Percentiles rank a stretch among this genome's conserved stretches.
Evolutionary conservation across 768 basidiomycete genomes (phyloP).

Genomic region (Psilocybe tampanensis): DNA sequence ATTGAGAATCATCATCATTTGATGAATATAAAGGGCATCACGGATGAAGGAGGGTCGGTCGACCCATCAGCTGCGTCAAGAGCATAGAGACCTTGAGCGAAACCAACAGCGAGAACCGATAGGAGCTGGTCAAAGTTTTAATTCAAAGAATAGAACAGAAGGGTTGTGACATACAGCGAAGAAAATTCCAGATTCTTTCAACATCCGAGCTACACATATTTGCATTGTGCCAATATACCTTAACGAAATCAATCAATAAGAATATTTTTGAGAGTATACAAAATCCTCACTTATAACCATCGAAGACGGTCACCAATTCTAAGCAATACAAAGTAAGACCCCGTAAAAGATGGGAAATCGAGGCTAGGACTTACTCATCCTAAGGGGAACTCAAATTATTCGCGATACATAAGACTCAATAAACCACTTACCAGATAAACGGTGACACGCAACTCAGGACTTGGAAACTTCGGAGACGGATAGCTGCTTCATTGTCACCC

Average conservation of each 20-base stretch:
- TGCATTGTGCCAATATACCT: slow-evolving; percentile 93
- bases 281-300: slow-evolving; percentile 70
- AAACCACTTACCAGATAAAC: slow-evolving; percentile 72
- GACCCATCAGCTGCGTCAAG: slow-evolving; percentile 89
- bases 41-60: slow-evolving; percentile 51
- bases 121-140: slow-evolving; percentile 53
- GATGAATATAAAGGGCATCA: slow-evolving; percentile 25
- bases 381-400: slow-evolving; percentile 24
- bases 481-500: slow-evolving; percentile 33
- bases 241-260: slow-evolving; percentile 1
- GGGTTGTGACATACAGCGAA: slow-evolving; percentile 62
- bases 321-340: slow-evolving; percentile 1
- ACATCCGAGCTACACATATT: slow-evolving; percentile 90
- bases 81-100: slow-evolving; percentile 86
- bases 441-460: slow-evolving; percentile 87
- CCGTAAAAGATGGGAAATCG: background rate
- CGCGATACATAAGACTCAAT: background rate
- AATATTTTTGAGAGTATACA: background rate
- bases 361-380: slow-evolving; percentile 72
- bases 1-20: background rate
- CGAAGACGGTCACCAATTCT: slow-evolving; percentile 83
- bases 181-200: slow-evolving; percentile 91
- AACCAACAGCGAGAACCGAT: slow-evolving; percentile 82
- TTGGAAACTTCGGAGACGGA: slow-evolving; percentile 79
- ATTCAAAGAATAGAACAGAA: slow-evolving; percentile 22